Conservation (phyloP, 768 basidiomycete genomes). For the Scleroderma bovista region DNA sequence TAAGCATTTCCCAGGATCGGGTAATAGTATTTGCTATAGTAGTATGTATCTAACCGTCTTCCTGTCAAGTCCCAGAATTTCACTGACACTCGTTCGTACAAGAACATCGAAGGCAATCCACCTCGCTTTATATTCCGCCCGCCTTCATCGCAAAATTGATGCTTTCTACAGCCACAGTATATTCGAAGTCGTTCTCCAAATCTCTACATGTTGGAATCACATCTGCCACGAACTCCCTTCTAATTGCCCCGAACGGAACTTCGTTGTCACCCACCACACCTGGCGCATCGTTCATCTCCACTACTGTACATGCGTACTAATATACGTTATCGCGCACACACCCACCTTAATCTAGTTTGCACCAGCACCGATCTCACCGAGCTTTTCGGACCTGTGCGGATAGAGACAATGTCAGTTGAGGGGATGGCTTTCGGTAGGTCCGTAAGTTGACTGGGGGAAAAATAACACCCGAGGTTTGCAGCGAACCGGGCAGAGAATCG, state of each 20-base stretch:
- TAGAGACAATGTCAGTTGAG: background rate
- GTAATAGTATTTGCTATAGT: conserved; percentile 22
- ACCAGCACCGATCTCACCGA: conserved; percentile 53
- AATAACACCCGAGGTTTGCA: too few species aligned
- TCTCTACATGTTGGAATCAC: conserved; percentile 36
- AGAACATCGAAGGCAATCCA: conserved; percentile 16
- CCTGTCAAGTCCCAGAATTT: too few species aligned
- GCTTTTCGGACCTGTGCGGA: conserved; percentile 47
- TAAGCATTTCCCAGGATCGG: conserved; percentile 16
- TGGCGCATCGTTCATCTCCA: conserved; percentile 21
- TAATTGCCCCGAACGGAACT: conserved; percentile 50
- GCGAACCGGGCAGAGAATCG: background rate
- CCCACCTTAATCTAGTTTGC: conserved; percentile 65
- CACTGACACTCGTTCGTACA: background rate
- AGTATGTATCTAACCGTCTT: too few species aligned
- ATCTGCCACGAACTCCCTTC: conserved; percentile 52
- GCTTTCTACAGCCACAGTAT: conserved; percentile 40
- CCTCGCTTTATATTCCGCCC: conserved; percentile 41
- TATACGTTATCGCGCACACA: background rate
- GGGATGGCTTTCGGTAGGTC: background rate
- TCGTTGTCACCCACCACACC: conserved; percentile 40
- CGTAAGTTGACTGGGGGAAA: too few species aligned
- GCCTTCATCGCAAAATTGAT: conserved; percentile 58
- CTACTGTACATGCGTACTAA: conserved; percentile 6
- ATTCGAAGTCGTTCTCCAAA: conserved; percentile 34